phyloP scores from a whole-genome alignment of 352 stramenopile genomes.

The Thraustochytrium striatum region DNA sequence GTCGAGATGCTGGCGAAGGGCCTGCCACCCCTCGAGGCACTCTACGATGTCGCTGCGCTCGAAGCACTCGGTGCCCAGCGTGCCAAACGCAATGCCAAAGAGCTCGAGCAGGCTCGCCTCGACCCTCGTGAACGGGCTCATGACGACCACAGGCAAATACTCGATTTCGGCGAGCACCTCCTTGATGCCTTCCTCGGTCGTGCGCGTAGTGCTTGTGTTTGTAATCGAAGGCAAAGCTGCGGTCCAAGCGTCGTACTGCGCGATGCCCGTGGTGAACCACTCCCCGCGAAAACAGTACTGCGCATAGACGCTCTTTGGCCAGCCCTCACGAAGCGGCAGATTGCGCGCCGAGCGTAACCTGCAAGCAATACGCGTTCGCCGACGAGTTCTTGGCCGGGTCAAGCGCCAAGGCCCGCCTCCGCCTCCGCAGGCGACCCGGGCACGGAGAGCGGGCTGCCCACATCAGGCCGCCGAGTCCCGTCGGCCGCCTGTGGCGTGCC shows the following conservation, averaged over 20 bases:
- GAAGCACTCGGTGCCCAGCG: neutral
- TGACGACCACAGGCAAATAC: neutral
- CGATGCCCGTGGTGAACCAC: neutral
- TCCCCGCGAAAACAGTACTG: neutral
- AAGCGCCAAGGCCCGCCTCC: neutral
- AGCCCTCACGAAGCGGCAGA: neutral
- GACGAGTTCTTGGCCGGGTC: neutral
- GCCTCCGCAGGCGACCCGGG: neutral
- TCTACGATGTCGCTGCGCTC: neutral
- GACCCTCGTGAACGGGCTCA: neutral
- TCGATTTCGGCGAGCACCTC: neutral
- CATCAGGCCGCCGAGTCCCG: too few relatives aligned
- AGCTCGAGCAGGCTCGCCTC: neutral
- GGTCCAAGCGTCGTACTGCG: neutral
- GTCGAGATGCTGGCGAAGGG: neutral
- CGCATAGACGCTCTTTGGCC: neutral
- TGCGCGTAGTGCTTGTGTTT: neutral
- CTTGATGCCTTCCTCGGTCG: neutral
- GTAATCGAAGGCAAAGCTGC: neutral
- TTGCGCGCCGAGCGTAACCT: neutral
- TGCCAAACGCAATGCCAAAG: neutral
- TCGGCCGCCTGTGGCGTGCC: too few relatives aligned
- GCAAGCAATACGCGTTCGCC: neutral
- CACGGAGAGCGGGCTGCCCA: neutral
- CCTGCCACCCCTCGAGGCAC: neutral